A percentile compares a stretch with the other conserved stretches of the same genome.
Conservation (phyloP, 1,139 yeast genomes). For the Geotrichum klebahnii region DNA sequence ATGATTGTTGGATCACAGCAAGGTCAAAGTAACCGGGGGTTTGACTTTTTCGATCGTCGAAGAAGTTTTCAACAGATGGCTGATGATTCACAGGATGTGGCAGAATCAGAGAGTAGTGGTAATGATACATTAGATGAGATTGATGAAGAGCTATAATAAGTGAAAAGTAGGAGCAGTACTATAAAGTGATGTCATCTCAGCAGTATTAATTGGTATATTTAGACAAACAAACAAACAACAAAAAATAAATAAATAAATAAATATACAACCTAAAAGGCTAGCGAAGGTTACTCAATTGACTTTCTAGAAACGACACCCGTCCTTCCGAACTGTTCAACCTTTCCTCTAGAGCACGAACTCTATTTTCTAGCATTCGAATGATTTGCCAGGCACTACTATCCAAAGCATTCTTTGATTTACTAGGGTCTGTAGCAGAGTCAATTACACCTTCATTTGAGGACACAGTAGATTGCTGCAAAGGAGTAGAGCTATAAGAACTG, state of each 20-base stretch:
- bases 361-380: constrained; percentile 30
- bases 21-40: not conserved
- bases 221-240: not conserved
- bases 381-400: constrained; percentile 11
- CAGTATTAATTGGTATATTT: too few relatives aligned
- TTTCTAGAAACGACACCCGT: constrained; percentile 32
- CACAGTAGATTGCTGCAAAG: not conserved
- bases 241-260: constrained; percentile 1
- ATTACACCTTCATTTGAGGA: not conserved
- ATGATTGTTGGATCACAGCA: not conserved
- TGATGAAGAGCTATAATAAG: constrained; percentile 8
- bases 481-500: not conserved
- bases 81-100: constrained; percentile 13
- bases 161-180: not conserved
- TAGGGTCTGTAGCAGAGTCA: not conserved
- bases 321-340: constrained; percentile 36
- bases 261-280: not conserved
- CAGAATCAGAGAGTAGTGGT: constrained; percentile 15
- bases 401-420: not conserved
- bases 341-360: constrained; percentile 35
- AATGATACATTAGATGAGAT: constrained; percentile 9
- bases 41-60: not conserved
- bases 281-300: constrained; percentile 14
- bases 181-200: too few relatives aligned
- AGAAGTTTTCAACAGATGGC: constrained; percentile 11